Percentiles rank a stretch among this genome's conserved stretches.
Conservation (phyloP, 75 land plant genomes). For the Ceratopteris richardii region DNA sequence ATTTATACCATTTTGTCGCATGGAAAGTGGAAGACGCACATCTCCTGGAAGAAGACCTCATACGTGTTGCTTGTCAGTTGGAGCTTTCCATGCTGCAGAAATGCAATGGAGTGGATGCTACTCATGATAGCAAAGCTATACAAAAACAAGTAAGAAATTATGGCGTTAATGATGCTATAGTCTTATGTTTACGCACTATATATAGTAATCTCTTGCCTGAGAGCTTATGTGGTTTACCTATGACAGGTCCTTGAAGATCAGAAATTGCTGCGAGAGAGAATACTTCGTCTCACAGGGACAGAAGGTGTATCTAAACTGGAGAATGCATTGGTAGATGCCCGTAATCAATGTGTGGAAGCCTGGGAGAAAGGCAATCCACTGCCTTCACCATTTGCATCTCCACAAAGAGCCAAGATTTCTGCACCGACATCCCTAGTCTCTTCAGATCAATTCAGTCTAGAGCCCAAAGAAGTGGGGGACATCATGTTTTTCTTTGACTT, state of each 20-base stretch:
- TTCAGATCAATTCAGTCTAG: conserved; percentile 8
- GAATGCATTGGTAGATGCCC: conserved; percentile 54
- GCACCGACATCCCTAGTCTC: conserved; percentile 18
- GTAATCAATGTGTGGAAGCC: conserved; percentile 61
- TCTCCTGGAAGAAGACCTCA: conserved; percentile 80
- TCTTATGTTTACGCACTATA: too few species aligned
- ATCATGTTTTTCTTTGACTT: too few species aligned
- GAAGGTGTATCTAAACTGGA: conserved; percentile 79
- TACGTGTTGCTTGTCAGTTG: conserved; percentile 89
- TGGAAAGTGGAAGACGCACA: conserved; percentile 98
- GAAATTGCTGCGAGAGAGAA: conserved; percentile 66
- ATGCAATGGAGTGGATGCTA: conserved; percentile 48
- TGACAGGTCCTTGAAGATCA: conserved; percentile 86
- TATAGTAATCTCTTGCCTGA: too few species aligned
- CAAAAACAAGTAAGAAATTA: conserved; percentile 73
- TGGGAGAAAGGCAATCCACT: conserved; percentile 47
- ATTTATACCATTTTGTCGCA: conserved; percentile 74
- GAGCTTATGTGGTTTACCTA: too few species aligned
- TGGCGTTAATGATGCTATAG: too few species aligned
- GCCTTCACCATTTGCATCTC: conserved; percentile 37
- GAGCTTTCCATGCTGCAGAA: conserved; percentile 94
- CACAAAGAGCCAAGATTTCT: conserved; percentile 19
- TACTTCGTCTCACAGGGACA: conserved; percentile 69
- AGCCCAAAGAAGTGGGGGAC: conserved; percentile 7
- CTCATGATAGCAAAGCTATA: conserved; percentile 83